A percentile compares a stretch with the other conserved stretches of the same genome.
Conservation (phyloP, 2,329 filamentous ascomycete species). For the Aspergillus hortae region DNA sequence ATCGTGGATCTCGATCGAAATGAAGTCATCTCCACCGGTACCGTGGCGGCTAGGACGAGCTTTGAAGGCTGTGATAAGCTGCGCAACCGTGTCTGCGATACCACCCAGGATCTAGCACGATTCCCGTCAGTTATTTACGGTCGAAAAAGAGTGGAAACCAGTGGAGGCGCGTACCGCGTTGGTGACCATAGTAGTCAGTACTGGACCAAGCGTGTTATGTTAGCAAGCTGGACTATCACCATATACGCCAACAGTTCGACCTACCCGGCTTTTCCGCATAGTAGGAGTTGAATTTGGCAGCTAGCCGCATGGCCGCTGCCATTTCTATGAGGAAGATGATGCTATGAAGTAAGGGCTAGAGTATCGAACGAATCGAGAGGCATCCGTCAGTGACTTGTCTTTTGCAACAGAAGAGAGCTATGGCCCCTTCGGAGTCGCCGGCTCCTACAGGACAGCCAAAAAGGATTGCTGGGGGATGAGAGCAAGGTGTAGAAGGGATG, state of each 20-base stretch:
- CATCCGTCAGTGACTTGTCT: too few species aligned
- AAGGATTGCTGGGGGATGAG: slow-evolving; percentile 2
- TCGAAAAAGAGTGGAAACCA: too few species aligned
- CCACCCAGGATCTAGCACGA: slow-evolving; percentile 69
- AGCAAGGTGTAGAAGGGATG: background rate
- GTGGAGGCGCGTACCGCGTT: slow-evolving; percentile 65
- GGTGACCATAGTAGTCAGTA: slow-evolving; percentile 98
- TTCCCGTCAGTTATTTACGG: slow-evolving; percentile 10
- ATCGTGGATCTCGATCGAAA: slow-evolving; percentile 86
- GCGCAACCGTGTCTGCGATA: slow-evolving; percentile 92
- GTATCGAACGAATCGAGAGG: too few species aligned
- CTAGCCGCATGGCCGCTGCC: slow-evolving; percentile 75
- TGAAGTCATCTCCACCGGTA: slow-evolving; percentile 59
- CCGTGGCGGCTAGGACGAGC: slow-evolving; percentile 60
- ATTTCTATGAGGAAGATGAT: slow-evolving; percentile 86
- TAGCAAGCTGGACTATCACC: slow-evolving; percentile 6
- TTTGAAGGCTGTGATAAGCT: slow-evolving; percentile 77
- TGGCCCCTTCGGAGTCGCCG: too few species aligned
- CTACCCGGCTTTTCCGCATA: slow-evolving; percentile 84
- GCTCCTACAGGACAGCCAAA: background rate
- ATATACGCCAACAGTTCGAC: slow-evolving; percentile 18
- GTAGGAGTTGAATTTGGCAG: slow-evolving; percentile 86
- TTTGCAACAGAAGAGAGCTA: slow-evolving; percentile 1
- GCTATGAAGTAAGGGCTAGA: slow-evolving; percentile 79
- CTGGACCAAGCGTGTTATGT: slow-evolving; percentile 41